Evolutionary conservation across 2,329 filamentous ascomycete species (phyloP).

Genomic region (Fusarium protoensiforme): DNA sequence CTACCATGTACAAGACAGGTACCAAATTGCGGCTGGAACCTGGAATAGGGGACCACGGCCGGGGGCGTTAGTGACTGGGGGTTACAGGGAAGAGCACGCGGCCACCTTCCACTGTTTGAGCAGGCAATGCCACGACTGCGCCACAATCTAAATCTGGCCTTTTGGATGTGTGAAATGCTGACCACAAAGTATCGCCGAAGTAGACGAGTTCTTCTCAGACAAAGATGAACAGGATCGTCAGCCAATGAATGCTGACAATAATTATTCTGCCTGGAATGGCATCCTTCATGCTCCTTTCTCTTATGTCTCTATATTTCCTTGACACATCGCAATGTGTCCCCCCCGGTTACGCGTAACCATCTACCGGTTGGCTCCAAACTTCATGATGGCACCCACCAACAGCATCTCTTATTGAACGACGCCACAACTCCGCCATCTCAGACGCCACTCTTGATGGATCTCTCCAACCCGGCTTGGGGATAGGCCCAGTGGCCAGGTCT

Average conservation of each 20-base stretch:
- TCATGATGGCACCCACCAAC: constrained; percentile 4
- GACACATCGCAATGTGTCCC: neutral
- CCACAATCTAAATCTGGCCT: constrained; percentile 20
- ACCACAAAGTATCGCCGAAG: constrained; percentile 5
- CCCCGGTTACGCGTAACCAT: constrained; percentile 2
- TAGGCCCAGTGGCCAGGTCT: constrained; percentile 14
- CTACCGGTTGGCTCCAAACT: neutral
- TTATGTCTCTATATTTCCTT: too few species aligned
- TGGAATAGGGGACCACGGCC: constrained; percentile 35
- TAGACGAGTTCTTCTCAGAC: neutral
- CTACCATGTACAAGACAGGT: constrained; percentile 10
- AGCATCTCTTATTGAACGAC: neutral
- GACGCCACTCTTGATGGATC: neutral
- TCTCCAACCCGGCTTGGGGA: neutral
- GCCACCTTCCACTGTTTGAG: neutral
- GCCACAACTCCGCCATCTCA: constrained; percentile 7
- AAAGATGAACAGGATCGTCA: neutral
- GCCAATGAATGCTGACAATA: neutral
- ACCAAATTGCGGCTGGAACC: constrained; percentile 32
- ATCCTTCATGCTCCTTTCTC: neutral
- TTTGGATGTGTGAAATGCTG: constrained; percentile 14
- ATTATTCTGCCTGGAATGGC: neutral
- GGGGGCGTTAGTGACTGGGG: neutral
- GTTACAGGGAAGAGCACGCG: constrained; percentile 10
- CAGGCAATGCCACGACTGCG: constrained; percentile 14